These are phyloP conservation scores for Chytridium lagenaria DNA, from an alignment of 371 early-diverging fungal genomes.

Conservation along the genomic window DNA sequence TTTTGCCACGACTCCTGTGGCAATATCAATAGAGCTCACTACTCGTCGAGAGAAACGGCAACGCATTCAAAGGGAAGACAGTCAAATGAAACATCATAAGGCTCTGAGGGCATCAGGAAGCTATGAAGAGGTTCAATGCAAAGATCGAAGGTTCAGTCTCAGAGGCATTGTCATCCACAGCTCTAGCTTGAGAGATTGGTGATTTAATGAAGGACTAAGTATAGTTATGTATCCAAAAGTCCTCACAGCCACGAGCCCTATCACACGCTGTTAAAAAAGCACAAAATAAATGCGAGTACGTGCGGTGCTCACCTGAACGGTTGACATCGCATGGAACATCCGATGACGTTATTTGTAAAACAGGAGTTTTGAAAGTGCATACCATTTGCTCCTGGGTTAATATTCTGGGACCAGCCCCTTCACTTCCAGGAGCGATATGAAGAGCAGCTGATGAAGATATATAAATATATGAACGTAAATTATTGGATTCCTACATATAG, in stretches of 20 bases:
- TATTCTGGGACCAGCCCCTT: too few relatives aligned
- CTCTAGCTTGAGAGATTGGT: too few relatives aligned
- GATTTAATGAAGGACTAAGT: not conserved
- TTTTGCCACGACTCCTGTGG: not conserved
- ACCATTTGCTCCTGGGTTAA: not conserved
- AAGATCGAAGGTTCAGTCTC: too few relatives aligned
- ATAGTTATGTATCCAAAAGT: not conserved
- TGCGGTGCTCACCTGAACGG: not conserved
- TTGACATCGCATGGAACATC: not conserved
- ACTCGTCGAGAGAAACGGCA: not conserved
- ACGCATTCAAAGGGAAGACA: not conserved
- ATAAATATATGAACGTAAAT: not conserved
- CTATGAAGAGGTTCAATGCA: not conserved
- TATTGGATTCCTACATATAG: not conserved
- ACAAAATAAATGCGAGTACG: not conserved
- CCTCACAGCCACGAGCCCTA: not conserved
- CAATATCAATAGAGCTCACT: not conserved
- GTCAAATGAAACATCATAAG: not conserved
- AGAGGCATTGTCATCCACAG: too few relatives aligned
- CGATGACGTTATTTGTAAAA: slow-evolving; percentile 1
- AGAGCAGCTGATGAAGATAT: too few relatives aligned
- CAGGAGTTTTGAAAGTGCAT: not conserved
- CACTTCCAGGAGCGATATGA: too few relatives aligned
- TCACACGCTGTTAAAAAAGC: not conserved
- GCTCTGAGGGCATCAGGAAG: not conserved